Percentiles rank a stretch among this genome's conserved stretches.
These are phyloP conservation scores for Hydnum rufescens DNA, from an alignment of 768 basidiomycete species.

Conservation along the genomic window DNA sequence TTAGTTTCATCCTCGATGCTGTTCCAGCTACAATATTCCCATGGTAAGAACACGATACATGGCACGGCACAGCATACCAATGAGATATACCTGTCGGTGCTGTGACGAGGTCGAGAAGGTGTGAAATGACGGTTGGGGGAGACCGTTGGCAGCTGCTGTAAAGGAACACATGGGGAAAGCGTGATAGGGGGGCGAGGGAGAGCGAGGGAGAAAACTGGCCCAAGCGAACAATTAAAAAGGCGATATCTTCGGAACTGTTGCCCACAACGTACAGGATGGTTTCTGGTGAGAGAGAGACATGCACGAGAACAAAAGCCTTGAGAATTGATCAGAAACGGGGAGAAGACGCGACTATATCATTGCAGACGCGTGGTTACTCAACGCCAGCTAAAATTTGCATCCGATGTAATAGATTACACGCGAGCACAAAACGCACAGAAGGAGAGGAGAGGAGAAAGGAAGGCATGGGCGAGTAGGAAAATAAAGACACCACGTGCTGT, in stretches of 20 bases:
- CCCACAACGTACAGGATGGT: neutral
- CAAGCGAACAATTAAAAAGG: neutral
- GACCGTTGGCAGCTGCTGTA: neutral
- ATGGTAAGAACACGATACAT: neutral
- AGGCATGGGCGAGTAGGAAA: neutral
- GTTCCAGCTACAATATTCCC: neutral
- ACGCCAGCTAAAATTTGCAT: too few relatives aligned
- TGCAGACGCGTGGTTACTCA: too few relatives aligned
- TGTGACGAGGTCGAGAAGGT: neutral
- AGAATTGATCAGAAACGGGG: neutral
- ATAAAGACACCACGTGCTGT: neutral
- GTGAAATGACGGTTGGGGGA: neutral
- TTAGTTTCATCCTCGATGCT: constrained; percentile 1
- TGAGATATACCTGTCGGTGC: neutral
- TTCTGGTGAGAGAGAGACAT: neutral
- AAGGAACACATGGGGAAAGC: neutral
- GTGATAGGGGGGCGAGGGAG: neutral
- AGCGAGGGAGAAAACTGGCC: neutral
- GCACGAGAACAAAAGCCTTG: neutral
- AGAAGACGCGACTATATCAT: too few relatives aligned
- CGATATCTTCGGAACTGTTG: neutral
- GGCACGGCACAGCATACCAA: neutral
- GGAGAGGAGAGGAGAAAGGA: neutral
- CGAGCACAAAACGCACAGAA: too few relatives aligned
- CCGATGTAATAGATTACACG: too few relatives aligned